These are phyloP conservation scores for Cladosporium oxysporum DNA, from an alignment of 2,329 filamentous ascomycete genomes.

Conservation along the genomic window DNA sequence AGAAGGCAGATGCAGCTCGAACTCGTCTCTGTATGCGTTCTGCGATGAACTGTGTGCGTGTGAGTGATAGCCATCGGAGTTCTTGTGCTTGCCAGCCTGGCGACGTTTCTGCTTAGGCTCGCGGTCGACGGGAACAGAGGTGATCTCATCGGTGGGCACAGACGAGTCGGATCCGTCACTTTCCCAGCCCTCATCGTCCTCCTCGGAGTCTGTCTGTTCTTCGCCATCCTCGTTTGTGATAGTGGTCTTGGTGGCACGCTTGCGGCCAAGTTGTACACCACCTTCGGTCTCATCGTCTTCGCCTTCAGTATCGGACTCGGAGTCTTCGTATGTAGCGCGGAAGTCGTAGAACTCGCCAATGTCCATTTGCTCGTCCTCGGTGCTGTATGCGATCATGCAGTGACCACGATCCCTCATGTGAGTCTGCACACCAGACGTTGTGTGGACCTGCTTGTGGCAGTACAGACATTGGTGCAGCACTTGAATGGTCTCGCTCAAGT, in stretches of 20 bases:
- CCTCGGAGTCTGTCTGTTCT: slow-evolving; percentile 50
- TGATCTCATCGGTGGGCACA: slow-evolving; percentile 80
- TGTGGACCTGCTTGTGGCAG: slow-evolving; percentile 81
- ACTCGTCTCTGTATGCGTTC: slow-evolving; percentile 86
- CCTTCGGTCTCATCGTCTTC: slow-evolving; percentile 45
- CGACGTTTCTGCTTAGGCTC: slow-evolving; percentile 71
- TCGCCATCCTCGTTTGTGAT: slow-evolving; percentile 52
- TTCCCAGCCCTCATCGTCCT: slow-evolving; percentile 84
- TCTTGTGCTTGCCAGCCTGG: slow-evolving; percentile 69
- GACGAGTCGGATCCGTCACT: slow-evolving; percentile 85
- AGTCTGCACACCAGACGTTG: slow-evolving; percentile 78
- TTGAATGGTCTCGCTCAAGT: slow-evolving; percentile 77
- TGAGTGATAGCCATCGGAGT: slow-evolving; percentile 77
- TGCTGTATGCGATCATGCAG: slow-evolving; percentile 92
- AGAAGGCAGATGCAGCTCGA: slow-evolving; percentile 88
- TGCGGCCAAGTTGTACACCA: slow-evolving; percentile 70
- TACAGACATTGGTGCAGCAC: slow-evolving; percentile 82
- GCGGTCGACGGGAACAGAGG: slow-evolving; percentile 73
- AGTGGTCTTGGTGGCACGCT: slow-evolving; percentile 52
- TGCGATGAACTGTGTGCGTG: slow-evolving; percentile 68
- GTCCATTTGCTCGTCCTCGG: slow-evolving; percentile 86
- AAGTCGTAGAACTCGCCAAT: slow-evolving; percentile 98
- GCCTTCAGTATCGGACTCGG: slow-evolving; percentile 62
- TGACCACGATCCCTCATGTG: slow-evolving; percentile 98
- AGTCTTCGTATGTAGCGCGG: slow-evolving; percentile 89